These are phyloP conservation scores for Cryoendolithus antarcticus DNA, from an alignment of 2,329 filamentous ascomycete genomes.

Conservation along the genomic window DNA sequence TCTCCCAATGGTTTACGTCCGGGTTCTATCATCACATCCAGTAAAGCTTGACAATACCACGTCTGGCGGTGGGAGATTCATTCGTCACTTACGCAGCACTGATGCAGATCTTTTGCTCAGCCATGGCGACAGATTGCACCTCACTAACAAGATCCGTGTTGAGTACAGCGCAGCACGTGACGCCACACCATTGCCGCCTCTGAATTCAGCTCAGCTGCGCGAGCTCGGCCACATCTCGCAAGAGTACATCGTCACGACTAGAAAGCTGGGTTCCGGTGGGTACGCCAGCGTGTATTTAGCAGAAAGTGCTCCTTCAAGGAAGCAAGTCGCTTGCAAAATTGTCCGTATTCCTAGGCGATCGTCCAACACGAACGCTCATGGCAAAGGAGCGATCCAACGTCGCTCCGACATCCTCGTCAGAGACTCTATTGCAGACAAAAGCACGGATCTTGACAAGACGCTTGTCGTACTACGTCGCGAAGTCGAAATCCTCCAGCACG, in stretches of 20 bases:
- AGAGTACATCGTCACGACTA: slow-evolving; percentile 37
- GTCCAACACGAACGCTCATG: not conserved
- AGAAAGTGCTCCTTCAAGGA: slow-evolving; percentile 37
- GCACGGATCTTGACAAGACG: slow-evolving; percentile 1
- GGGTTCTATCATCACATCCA: slow-evolving; percentile 34
- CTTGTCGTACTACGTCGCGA: slow-evolving; percentile 20
- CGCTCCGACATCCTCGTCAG: not conserved
- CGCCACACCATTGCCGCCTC: not conserved
- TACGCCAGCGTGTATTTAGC: slow-evolving; percentile 45
- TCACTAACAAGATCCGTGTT: slow-evolving; percentile 21
- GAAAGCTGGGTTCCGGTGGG: slow-evolving; percentile 42
- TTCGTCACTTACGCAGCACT: slow-evolving; percentile 1
- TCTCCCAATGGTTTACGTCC: slow-evolving; percentile 35
- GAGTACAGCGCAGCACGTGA: slow-evolving; percentile 7
- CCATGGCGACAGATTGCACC: slow-evolving; percentile 29
- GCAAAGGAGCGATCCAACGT: not conserved
- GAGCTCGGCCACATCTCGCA: slow-evolving; percentile 18
- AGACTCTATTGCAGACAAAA: not conserved
- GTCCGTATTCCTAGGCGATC: slow-evolving; percentile 34
- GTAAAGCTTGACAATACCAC: slow-evolving; percentile 11
- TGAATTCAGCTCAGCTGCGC: not conserved
- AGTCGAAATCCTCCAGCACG: slow-evolving; percentile 36
- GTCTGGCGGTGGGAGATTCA: slow-evolving; percentile 3
- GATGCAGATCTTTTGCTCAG: slow-evolving; percentile 27
- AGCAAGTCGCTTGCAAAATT: slow-evolving; percentile 59